Percentiles rank a stretch among this genome's conserved stretches.
Evolutionary conservation across 2,329 filamentous ascomycete genomes (phyloP).

Genomic region (Emericellopsis atlantica): DNA sequence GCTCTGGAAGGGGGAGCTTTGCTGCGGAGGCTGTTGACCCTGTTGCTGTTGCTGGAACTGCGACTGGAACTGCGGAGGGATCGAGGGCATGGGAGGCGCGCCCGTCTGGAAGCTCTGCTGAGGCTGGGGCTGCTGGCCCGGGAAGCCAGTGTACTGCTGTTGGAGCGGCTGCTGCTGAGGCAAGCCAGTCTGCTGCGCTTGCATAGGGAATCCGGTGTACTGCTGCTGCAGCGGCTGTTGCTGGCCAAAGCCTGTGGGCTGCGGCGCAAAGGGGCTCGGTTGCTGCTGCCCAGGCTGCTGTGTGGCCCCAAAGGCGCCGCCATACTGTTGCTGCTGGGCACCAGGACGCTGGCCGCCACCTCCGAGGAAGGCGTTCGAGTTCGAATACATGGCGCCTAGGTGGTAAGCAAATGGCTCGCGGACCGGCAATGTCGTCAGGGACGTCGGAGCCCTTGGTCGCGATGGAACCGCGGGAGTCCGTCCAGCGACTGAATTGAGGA

Average conservation of each 20-base stretch:
- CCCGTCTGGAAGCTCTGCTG: slow-evolving; percentile 51
- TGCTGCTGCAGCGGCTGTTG: slow-evolving; percentile 31
- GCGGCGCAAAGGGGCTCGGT: slow-evolving; percentile 41
- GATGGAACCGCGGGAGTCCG: too few species aligned
- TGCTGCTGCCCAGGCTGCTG: slow-evolving; percentile 40
- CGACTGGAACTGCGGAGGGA: slow-evolving; percentile 47
- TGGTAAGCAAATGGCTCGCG: too few species aligned
- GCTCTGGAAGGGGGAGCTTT: slow-evolving; percentile 22
- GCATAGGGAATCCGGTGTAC: slow-evolving; percentile 45
- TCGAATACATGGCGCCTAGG: slow-evolving; percentile 63
- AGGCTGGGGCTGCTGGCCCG: slow-evolving; percentile 27
- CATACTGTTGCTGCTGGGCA: slow-evolving; percentile 45
- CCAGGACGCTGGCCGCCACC: slow-evolving; percentile 62
- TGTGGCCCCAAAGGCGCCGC: slow-evolving; percentile 25
- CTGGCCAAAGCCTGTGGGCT: slow-evolving; percentile 48
- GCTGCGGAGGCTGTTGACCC: slow-evolving; percentile 24
- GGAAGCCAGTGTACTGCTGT: slow-evolving; percentile 53
- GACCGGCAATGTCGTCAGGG: too few species aligned
- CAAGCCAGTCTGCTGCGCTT: slow-evolving; percentile 30
- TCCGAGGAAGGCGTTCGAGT: slow-evolving; percentile 75
- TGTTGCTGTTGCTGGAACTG: slow-evolving; percentile 40
- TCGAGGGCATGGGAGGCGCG: slow-evolving; percentile 45
- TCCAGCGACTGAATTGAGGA: too few species aligned
- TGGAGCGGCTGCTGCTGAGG: slow-evolving; percentile 46
- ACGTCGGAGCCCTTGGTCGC: too few species aligned